These are phyloP conservation scores for Pyrenochaeta sp. DNA, from an alignment of 2,329 filamentous ascomycete species.

Conservation along the genomic window DNA sequence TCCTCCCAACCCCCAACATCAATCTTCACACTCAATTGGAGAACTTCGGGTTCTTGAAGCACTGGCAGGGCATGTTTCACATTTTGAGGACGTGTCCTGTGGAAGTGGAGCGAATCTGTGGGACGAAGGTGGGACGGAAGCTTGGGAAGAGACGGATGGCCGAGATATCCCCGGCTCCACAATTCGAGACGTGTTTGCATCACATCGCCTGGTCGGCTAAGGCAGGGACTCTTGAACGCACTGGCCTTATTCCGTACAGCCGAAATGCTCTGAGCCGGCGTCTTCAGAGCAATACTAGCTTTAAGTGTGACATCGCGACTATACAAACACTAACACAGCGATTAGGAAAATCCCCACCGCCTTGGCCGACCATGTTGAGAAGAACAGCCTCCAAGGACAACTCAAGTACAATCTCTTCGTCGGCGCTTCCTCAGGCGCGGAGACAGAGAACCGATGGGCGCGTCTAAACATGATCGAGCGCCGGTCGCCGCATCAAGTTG, in stretches of 20 bases:
- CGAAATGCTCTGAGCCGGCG: neutral
- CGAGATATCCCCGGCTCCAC: constrained; percentile 36
- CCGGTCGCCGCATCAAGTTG: constrained; percentile 85
- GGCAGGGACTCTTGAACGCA: constrained; percentile 10
- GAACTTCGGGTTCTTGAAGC: neutral
- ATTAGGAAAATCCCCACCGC: constrained; percentile 81
- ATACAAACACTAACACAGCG: constrained; percentile 9
- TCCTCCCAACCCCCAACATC: neutral
- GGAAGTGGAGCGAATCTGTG: constrained; percentile 13
- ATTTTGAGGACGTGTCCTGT: constrained; percentile 2
- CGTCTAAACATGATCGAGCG: constrained; percentile 87
- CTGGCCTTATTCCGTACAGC: neutral
- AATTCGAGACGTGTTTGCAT: constrained; percentile 17
- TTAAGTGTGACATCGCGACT: neutral
- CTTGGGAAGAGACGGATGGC: constrained; percentile 22
- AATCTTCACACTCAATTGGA: neutral
- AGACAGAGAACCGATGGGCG: constrained; percentile 95
- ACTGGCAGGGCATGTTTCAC: neutral
- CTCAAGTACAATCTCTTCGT: constrained; percentile 88
- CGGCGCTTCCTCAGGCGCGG: constrained; percentile 86
- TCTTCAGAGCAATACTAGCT: neutral
- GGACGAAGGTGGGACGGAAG: constrained; percentile 42
- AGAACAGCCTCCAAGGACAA: constrained; percentile 83
- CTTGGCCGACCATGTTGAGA: constrained; percentile 87
- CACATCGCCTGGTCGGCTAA: constrained; percentile 2